Evolutionary conservation across 2,329 filamentous ascomycete species (phyloP).

Genomic region (Trichoderma sp.): DNA sequence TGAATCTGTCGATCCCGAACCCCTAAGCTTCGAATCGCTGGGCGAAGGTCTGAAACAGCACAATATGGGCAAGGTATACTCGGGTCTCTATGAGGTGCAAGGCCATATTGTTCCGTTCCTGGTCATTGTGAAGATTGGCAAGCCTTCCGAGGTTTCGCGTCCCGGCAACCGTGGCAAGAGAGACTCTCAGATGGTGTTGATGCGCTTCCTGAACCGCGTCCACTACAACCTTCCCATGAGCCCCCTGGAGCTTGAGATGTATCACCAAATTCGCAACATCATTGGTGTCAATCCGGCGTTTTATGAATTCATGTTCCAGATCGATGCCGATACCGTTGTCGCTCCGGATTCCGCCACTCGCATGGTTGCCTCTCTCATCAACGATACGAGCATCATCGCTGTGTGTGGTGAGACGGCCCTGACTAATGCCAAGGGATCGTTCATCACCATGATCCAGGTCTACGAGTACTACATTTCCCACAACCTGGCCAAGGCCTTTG

Average conservation of each 20-base stretch:
- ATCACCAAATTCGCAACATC: slow-evolving; percentile 97
- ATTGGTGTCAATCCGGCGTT: slow-evolving; percentile 98
- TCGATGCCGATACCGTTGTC: slow-evolving; percentile 96
- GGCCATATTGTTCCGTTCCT: slow-evolving; percentile 98
- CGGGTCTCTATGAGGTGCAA: slow-evolving; percentile 94
- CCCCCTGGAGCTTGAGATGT: slow-evolving; percentile 95
- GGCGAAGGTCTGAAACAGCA: slow-evolving; percentile 96
- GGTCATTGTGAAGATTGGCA: slow-evolving; percentile 95
- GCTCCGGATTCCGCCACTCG: slow-evolving; percentile 86
- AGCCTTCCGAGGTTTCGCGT: slow-evolving; percentile 94
- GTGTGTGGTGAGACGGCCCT: slow-evolving; percentile 93
- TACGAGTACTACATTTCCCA: slow-evolving; percentile 99
- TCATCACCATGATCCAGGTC: slow-evolving; percentile 98
- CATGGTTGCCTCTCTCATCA: slow-evolving; percentile 86
- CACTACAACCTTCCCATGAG: slow-evolving; percentile 98
- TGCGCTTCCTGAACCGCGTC: slow-evolving; percentile 98
- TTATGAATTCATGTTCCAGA: slow-evolving; percentile 95
- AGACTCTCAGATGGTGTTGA: slow-evolving; percentile 97
- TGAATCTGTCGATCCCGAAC: slow-evolving; percentile 90
- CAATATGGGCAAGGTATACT: slow-evolving; percentile 99
- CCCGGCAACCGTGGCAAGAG: slow-evolving; percentile 97
- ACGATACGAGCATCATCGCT: slow-evolving; percentile 91
- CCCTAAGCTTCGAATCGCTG: slow-evolving; percentile 92
- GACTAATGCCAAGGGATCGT: slow-evolving; percentile 88
- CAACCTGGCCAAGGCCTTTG: slow-evolving; percentile 94